Conservation (phyloP, 139 green algal species). For the Tetratostichococcus sp. region DNA sequence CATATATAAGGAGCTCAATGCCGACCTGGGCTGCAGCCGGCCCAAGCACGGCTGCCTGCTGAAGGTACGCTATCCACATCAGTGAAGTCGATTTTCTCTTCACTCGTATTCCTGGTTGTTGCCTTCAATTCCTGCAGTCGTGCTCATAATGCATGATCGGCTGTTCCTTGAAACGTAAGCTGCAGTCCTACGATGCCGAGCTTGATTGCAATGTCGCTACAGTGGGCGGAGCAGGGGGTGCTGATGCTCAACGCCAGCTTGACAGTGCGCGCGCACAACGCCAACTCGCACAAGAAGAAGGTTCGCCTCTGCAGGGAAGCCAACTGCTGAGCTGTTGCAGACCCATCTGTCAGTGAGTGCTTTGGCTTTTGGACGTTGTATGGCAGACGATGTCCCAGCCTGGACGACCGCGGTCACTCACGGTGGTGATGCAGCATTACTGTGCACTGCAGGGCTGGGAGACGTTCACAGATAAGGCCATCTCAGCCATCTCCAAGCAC, state of each 20-base stretch:
- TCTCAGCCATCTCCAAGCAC: constrained; percentile 59
- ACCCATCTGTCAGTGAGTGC: neutral
- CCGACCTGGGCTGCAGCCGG: constrained; percentile 53
- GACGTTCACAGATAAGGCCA: constrained; percentile 80
- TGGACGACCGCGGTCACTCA: too few species aligned
- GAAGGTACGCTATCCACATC: constrained; percentile 32
- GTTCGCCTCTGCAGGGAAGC: too few species aligned
- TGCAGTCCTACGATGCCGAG: too few species aligned
- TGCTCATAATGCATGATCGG: too few species aligned
- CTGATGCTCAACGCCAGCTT: constrained; percentile 93
- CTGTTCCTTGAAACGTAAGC: too few species aligned
- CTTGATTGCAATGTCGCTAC: neutral
- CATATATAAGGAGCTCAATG: constrained; percentile 81
- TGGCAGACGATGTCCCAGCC: too few species aligned
- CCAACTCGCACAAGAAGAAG: constrained; percentile 82
- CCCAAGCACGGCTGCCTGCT: constrained; percentile 67
- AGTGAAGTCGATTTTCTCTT: too few species aligned
- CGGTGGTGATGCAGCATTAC: too few species aligned
- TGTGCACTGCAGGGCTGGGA: constrained; percentile 90
- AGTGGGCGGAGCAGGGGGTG: constrained; percentile 68
- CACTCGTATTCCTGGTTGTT: too few species aligned
- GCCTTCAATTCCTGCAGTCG: too few species aligned
- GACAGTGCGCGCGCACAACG: constrained; percentile 76
- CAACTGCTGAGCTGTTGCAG: too few species aligned
- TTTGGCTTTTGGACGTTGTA: neutral